phyloP scores from a whole-genome alignment of 768 basidiomycete genomes.

The Boletus reticuloceps region DNA sequence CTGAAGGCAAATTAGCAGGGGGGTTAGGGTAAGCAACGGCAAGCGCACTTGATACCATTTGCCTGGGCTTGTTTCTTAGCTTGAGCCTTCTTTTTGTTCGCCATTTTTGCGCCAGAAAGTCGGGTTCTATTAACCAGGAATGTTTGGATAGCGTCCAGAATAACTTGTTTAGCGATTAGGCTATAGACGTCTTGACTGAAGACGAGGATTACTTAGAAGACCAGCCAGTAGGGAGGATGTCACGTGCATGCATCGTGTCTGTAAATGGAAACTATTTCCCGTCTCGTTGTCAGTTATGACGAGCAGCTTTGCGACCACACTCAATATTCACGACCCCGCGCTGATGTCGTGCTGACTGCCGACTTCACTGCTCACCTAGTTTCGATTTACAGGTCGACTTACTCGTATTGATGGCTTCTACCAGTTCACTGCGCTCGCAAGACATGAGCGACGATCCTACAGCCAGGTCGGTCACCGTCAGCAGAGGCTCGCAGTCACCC shows the following conservation, averaged over 20 bases:
- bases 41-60: constrained; percentile 23
- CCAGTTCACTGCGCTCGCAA: constrained; percentile 1
- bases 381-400: background rate
- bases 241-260: constrained; percentile 6
- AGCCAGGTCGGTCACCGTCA: background rate
- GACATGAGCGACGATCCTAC: constrained; percentile 12
- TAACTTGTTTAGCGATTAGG: background rate
- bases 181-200: background rate
- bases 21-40: background rate
- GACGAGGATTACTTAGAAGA: background rate
- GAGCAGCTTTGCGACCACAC: background rate
- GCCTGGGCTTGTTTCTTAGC: constrained; percentile 29
- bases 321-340: constrained; percentile 4
- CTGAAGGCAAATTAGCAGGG: constrained; percentile 12
- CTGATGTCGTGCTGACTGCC: background rate
- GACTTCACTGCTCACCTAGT: background rate
- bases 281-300: background rate
- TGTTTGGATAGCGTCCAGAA: constrained; percentile 9
- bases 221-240: background rate
- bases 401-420: constrained; percentile 10
- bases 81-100: constrained; percentile 31
- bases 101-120: constrained; percentile 18
- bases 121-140: background rate
- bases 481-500: constrained; percentile 10
- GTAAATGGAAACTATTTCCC: constrained; percentile 14